Base-by-base conservation (phyloP, 768 basidiomycete genomes). In the Pisolithus sp. region DNA sequence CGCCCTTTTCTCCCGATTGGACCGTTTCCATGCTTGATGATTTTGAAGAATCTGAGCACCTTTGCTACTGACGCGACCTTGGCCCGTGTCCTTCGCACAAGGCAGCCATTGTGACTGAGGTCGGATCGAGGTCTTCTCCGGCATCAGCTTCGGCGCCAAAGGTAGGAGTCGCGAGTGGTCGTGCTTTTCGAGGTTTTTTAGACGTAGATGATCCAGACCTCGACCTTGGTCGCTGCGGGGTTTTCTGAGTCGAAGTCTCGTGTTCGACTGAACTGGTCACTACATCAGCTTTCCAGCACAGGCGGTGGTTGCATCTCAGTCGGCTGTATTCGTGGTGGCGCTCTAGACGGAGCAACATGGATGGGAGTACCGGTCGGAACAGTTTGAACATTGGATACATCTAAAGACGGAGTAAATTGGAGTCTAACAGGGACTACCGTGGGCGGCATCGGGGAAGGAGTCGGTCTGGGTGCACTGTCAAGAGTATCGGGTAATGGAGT, bases 41-140 rank as follows among this genome's bases (percentile, higher is more conserved):
- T 88, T 88, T 47, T 67, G 77, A 54, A 83, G 72, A 48, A 92
- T 83, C 59, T 86, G 83, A 8, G 76, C 73, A 1, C 86, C 88
- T 64, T 86, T 90, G 59, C 79, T 83, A 60, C 87, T 89, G 46
- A 91, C 74, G 38, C 89, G 80, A 6, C 90, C 90, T 57, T 82
- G 81, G 9, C 89, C 89, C 0, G 77, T 85, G 60, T 93, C 90
- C n/a, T 30, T 73, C 77, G 63, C 90, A 92, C 5, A 91, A 73
- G 0, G 80, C 67, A 15, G 87, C 86, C 89, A 91, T 91, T 5
- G 88, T 90, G n/a, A 87, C 71, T 7, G 79, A 71, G 0, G 88
- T 90, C n/a, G 89, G 89, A 57, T 91, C 89, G 44, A 91, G 69
- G 31, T 86, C 83, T 61, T 87, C 86, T 20, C 87, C 87, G 5